These are phyloP conservation scores for Diaporthe ampelina DNA, from an alignment of 2,329 filamentous ascomycete genomes.

Conservation along the genomic window DNA sequence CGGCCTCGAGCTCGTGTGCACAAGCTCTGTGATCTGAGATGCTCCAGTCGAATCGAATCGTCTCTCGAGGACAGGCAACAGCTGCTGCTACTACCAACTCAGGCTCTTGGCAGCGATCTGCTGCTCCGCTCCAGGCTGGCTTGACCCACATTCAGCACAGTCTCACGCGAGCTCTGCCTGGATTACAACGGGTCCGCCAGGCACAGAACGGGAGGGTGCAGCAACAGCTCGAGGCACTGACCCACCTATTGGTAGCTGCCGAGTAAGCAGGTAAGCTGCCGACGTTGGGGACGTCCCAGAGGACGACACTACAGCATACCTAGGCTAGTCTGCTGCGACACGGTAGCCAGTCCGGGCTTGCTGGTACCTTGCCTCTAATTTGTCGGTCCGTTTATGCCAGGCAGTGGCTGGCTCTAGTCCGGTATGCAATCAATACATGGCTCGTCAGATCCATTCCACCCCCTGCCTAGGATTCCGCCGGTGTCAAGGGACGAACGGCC, in stretches of 20 bases:
- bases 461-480: constrained; percentile 32
- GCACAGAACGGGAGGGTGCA: constrained; percentile 32
- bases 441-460: constrained; percentile 35
- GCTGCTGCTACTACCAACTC: neutral
- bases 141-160: constrained; percentile 25
- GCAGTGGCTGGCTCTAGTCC: constrained; percentile 37
- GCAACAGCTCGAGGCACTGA: constrained; percentile 28
- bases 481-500: constrained; percentile 40
- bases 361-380: constrained; percentile 13
- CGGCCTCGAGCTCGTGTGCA: constrained; percentile 9
- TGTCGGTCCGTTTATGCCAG: constrained; percentile 27
- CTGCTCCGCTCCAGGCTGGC: constrained; percentile 28
- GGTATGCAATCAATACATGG: constrained; percentile 37
- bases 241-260: constrained; percentile 24
- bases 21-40: neutral
- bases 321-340: constrained; percentile 24
- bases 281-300: constrained; percentile 18
- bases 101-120: constrained; percentile 27
- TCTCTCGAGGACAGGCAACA: neutral
- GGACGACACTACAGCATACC: constrained; percentile 1
- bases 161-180: constrained; percentile 36
- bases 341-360: constrained; percentile 13
- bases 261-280: constrained; percentile 1
- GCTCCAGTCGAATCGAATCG: neutral
- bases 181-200: constrained; percentile 29